Evolutionary conservation across 139 green algal species (phyloP).

Genomic region (Mesotaenium endlicherianum): DNA sequence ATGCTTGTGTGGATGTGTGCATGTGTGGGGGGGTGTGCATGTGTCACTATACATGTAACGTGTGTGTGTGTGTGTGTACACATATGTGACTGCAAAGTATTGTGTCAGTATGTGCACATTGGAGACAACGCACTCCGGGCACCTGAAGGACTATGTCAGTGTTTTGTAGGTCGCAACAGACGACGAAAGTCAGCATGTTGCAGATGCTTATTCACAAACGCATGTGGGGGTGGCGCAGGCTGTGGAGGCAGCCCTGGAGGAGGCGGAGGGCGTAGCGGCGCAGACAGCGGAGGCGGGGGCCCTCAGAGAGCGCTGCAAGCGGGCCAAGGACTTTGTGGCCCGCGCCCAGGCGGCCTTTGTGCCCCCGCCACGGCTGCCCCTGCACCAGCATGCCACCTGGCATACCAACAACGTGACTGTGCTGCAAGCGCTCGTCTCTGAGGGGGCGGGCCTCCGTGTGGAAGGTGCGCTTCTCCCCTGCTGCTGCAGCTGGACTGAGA

Average conservation of each 20-base stretch:
- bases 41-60: neutral
- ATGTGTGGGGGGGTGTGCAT: too few species aligned
- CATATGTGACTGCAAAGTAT: neutral
- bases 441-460: neutral
- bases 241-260: neutral
- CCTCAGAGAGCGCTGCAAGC: neutral
- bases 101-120: neutral
- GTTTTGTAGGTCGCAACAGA: neutral
- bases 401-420: neutral
- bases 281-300: neutral
- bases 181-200: too few species aligned
- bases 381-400: neutral
- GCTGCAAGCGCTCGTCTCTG: neutral
- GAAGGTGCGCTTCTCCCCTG: neutral
- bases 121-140: neutral
- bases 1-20: too few species aligned
- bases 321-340: neutral
- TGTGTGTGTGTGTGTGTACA: neutral
- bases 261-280: constrained; percentile 3
- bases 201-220: too few species aligned
- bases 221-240: too few species aligned
- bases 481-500: neutral
- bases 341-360: neutral
- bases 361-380: neutral
- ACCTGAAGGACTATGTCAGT: neutral